phyloP scores from a whole-genome alignment of 441 rosid genomes.

The Geranium incanum region DNA sequence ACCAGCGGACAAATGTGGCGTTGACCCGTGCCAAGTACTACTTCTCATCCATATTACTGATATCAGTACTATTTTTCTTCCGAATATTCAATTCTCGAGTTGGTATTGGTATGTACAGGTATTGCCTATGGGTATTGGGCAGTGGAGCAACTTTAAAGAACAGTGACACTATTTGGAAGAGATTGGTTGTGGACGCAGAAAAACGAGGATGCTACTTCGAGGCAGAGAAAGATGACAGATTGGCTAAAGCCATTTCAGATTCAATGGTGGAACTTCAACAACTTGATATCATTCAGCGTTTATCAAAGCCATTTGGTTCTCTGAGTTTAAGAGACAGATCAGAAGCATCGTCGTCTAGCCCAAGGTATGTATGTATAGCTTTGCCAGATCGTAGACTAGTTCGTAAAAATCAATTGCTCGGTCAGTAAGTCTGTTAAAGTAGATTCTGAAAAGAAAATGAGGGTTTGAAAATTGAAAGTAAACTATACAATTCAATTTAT shows the following conservation, averaged over 20 bases:
- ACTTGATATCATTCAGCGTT: conserved; percentile 13
- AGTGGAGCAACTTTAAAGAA: conserved; percentile 20
- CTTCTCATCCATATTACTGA: neutral
- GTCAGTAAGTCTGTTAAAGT: neutral
- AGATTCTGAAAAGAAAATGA: no score
- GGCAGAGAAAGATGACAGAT: conserved; percentile 31
- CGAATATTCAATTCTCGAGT: no score
- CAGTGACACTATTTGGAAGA: conserved; percentile 27
- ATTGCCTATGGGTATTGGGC: conserved; percentile 40
- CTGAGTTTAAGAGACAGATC: neutral
- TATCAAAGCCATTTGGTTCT: neutral
- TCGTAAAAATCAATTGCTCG: neutral
- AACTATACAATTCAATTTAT: no score
- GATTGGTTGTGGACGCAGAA: conserved; percentile 28
- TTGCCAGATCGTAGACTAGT: neutral
- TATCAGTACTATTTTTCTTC: no score
- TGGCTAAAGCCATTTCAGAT: conserved; percentile 28
- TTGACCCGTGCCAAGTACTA: conserved; percentile 35
- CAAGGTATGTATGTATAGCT: neutral
- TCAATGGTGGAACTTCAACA: conserved; percentile 29
- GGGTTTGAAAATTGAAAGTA: no score
- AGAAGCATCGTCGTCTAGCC: neutral
- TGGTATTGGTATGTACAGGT: no score
- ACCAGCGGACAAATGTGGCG: conserved; percentile 30
- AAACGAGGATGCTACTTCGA: conserved; percentile 36